Conservation (phyloP, 441 rosid genomes). For the Kokia cookei region DNA sequence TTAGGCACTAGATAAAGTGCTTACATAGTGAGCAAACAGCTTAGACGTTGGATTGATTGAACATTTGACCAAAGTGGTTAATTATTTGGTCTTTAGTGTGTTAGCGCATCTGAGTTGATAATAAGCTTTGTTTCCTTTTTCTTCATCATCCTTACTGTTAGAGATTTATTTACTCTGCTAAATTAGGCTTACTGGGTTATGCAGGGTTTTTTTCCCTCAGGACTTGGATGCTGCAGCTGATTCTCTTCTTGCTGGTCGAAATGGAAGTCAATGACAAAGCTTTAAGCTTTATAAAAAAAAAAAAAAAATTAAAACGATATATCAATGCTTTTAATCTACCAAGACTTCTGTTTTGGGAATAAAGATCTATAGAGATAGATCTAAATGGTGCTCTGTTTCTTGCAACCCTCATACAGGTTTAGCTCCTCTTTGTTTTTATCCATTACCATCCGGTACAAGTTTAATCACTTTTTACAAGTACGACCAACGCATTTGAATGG, state of each 20-base stretch:
- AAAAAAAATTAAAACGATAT: too few relatives aligned
- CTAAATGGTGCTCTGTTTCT: too few relatives aligned
- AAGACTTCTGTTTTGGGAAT: neutral
- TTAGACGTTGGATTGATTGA: neutral
- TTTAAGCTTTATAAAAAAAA: neutral
- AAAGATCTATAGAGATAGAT: neutral
- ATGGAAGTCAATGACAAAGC: slow-evolving; percentile 8
- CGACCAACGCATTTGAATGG: too few relatives aligned
- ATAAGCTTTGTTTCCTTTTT: neutral
- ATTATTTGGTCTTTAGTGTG: neutral
- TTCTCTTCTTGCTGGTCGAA: slow-evolving; percentile 54
- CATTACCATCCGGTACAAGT: too few relatives aligned
- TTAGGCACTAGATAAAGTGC: neutral
- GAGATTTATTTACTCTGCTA: neutral
- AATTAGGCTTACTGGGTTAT: slow-evolving; percentile 2
- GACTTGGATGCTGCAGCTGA: slow-evolving; percentile 80
- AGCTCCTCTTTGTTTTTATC: too few relatives aligned
- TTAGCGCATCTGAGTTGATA: neutral
- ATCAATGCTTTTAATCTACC: too few relatives aligned
- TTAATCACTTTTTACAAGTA: too few relatives aligned
- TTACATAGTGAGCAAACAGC: neutral
- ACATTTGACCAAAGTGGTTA: neutral
- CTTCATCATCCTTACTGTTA: neutral
- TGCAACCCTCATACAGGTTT: too few relatives aligned
- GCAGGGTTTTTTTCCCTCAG: slow-evolving; percentile 92